Conservation (phyloP, 495 filamentous ascomycete species). For the Platismatia glauca region DNA sequence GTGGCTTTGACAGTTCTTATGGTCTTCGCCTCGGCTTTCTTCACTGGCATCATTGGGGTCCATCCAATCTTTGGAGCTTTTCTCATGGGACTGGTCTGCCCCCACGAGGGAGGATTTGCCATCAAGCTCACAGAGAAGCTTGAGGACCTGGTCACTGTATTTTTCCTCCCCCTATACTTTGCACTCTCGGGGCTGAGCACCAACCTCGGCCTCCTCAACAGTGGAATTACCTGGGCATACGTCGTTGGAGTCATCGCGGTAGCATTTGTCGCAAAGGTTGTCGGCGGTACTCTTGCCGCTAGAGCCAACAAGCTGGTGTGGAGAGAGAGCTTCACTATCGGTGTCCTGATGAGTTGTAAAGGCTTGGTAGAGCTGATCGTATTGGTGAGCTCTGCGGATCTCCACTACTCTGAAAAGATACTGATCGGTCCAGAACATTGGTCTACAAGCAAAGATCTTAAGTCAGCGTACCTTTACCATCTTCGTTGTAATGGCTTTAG, state of each 20-base stretch:
- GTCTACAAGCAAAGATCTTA: constrained; percentile 82
- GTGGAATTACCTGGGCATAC: constrained; percentile 83
- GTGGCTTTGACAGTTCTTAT: constrained; percentile 76
- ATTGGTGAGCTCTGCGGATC: constrained; percentile 48
- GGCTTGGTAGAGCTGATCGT: constrained; percentile 94
- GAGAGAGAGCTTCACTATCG: constrained; percentile 89
- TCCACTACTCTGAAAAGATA: neutral
- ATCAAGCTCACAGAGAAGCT: constrained; percentile 95
- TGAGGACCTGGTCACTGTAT: constrained; percentile 77
- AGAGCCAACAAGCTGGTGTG: constrained; percentile 70
- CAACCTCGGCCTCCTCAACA: constrained; percentile 76
- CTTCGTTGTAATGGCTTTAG: constrained; percentile 95
- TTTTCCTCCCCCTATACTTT: constrained; percentile 95
- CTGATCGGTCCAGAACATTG: constrained; percentile 64
- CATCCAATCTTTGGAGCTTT: constrained; percentile 91
- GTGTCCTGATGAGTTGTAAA: constrained; percentile 95
- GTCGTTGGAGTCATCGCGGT: constrained; percentile 75
- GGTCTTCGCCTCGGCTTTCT: constrained; percentile 77
- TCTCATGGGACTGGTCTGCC: constrained; percentile 81
- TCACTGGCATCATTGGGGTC: constrained; percentile 87
- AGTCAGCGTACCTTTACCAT: constrained; percentile 88
- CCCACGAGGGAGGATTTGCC: constrained; percentile 88
- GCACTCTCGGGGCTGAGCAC: constrained; percentile 86
- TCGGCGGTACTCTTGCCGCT: constrained; percentile 77
- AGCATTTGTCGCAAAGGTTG: constrained; percentile 79